Percentiles rank a stretch among this genome's conserved stretches.
Evolutionary conservation across 2,329 filamentous ascomycete species (phyloP).

Genomic region (Volutella citrinella): DNA sequence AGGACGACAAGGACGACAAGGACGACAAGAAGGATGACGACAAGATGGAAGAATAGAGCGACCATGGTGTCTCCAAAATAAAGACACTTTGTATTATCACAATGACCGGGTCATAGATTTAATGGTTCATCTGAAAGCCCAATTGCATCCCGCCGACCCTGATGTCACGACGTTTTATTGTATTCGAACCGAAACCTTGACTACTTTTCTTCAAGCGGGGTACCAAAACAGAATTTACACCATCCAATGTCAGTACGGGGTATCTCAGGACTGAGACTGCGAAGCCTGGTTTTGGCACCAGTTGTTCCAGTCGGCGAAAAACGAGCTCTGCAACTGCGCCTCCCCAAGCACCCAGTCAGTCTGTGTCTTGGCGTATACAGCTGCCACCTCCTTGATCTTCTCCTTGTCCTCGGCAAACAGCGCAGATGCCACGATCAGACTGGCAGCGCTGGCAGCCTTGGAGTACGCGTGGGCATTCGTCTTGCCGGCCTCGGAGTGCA

Average conservation of each 20-base stretch:
- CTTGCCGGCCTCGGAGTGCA: conserved; percentile 66
- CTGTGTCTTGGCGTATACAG: conserved; percentile 63
- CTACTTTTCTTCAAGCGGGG: too few species aligned
- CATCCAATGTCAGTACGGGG: conserved; percentile 1
- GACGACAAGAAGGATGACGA: conserved; percentile 61
- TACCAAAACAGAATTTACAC: conserved; percentile 3
- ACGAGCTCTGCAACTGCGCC: conserved; percentile 58
- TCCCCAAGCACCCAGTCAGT: conserved; percentile 54
- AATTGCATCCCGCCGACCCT: too few species aligned
- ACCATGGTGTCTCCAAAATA: conserved; percentile 13
- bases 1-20: conserved; percentile 66
- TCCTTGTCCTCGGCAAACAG: conserved; percentile 54
- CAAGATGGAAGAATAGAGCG: conserved; percentile 82
- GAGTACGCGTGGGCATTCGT: conserved; percentile 69
- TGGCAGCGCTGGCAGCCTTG: conserved; percentile 70
- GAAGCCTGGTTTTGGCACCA: conserved; percentile 59
- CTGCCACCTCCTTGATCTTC: conserved; percentile 53
- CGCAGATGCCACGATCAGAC: conserved; percentile 63
- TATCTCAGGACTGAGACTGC: conserved; percentile 26
- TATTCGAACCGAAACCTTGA: too few species aligned
- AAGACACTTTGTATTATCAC: conserved; percentile 35
- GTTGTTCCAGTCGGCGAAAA: conserved; percentile 72
- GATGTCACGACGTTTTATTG: too few species aligned
- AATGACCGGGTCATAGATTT: conserved; percentile 33
- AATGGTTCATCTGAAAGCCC: conserved; percentile 29